Percentiles rank a stretch among this genome's conserved stretches.
These are phyloP conservation scores for Candida multigemmis DNA, from an alignment of 805 yeast genomes.

Conservation along the genomic window DNA sequence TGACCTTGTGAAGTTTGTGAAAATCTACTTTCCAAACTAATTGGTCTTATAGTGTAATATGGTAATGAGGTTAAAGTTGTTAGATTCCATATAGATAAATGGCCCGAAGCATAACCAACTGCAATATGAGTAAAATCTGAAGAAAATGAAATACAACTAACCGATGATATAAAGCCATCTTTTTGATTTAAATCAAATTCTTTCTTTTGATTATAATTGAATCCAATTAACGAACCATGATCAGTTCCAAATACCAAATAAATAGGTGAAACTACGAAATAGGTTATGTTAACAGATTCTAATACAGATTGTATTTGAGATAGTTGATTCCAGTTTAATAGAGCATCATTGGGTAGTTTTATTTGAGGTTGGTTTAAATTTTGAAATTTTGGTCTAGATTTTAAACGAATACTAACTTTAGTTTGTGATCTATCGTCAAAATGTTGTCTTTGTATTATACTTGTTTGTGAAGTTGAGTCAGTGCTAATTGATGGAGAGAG, in stretches of 20 bases:
- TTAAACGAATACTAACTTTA: conserved; percentile 8
- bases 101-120: conserved; percentile 61
- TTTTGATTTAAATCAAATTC: conserved; percentile 28
- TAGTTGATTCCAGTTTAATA: conserved; percentile 10
- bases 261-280: conserved; percentile 16
- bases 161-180: conserved; percentile 9
- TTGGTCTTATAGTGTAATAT: conserved; percentile 28
- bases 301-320: conserved; percentile 9
- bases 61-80: conserved; percentile 22
- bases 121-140: conserved; percentile 63
- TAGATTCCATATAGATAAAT: conserved; percentile 59
- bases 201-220: conserved; percentile 59
- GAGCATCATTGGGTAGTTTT: no score
- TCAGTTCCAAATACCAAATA: conserved; percentile 61
- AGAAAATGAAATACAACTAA: conserved; percentile 51
- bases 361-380: no score
- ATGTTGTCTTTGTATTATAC: conserved; percentile 9
- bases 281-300: conserved; percentile 13
- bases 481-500: no score
- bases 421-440: conserved; percentile 33
- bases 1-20: conserved; percentile 20
- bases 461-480: no score
- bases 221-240: conserved; percentile 55
- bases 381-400: neutral
- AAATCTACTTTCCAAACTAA: conserved; percentile 14